Conservation (phyloP, 164 flowering plant species). For the Piper betle region DNA sequence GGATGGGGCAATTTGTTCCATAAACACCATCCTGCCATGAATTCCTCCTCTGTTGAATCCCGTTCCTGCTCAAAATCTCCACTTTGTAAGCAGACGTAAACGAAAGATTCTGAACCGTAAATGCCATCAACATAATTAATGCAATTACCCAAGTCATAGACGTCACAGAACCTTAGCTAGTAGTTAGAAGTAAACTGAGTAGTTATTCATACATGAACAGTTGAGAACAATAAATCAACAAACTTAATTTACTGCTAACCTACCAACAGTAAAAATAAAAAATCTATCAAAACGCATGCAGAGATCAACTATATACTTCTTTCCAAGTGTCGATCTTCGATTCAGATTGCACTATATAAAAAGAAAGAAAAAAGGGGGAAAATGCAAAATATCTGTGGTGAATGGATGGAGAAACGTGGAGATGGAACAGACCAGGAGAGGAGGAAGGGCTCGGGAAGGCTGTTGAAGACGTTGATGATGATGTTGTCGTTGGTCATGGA, state of each 20-base stretch:
- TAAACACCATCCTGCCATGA: constrained; percentile 90
- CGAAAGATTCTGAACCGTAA: too few species aligned
- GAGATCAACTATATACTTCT: neutral
- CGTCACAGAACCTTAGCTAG: too few species aligned
- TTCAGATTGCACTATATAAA: too few species aligned
- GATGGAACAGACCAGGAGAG: constrained; percentile 45
- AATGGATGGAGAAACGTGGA: neutral
- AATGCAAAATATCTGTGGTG: neutral
- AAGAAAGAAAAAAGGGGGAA: neutral
- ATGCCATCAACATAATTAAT: too few species aligned
- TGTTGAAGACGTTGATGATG: constrained; percentile 77
- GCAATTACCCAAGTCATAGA: too few species aligned
- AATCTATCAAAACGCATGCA: neutral
- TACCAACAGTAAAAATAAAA: neutral
- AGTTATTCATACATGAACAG: neutral
- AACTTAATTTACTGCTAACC: neutral
- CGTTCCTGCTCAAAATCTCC: constrained; percentile 46
- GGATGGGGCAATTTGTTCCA: constrained; percentile 92
- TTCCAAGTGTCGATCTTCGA: neutral
- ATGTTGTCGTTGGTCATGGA: constrained; percentile 81
- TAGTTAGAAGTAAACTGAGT: too few species aligned
- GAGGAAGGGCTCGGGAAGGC: constrained; percentile 83
- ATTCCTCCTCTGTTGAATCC: constrained; percentile 86
- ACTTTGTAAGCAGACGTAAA: too few species aligned
- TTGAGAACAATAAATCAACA: neutral